These are phyloP conservation scores for Talaromyces funiculosus DNA, from an alignment of 2,329 filamentous ascomycete species.

Conservation along the genomic window DNA sequence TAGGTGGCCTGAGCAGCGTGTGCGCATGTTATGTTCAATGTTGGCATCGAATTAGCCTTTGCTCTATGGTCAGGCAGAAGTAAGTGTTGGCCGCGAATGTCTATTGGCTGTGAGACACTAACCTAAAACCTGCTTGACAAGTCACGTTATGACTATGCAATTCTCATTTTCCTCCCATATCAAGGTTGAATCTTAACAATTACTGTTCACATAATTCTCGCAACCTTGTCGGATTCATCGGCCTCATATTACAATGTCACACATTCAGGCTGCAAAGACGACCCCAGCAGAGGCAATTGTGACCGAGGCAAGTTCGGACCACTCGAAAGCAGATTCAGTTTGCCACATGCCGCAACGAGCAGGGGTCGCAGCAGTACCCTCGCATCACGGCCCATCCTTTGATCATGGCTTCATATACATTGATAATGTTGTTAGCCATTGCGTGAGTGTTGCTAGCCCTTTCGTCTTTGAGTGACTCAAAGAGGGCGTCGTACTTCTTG, in stretches of 20 bases:
- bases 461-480: background rate
- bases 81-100: background rate
- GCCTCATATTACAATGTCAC: background rate
- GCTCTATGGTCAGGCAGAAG: background rate
- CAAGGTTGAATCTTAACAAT: background rate
- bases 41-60: background rate
- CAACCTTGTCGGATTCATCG: background rate
- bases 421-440: background rate
- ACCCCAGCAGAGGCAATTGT: background rate
- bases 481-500: background rate
- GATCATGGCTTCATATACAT: background rate
- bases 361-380: background rate
- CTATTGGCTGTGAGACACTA: background rate
- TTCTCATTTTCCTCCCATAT: background rate
- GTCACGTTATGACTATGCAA: no score
- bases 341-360: background rate
- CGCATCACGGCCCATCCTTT: background rate
- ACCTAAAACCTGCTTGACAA: background rate
- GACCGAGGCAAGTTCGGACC: background rate
- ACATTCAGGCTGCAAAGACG: background rate
- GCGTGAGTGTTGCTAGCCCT: background rate
- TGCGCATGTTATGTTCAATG: background rate
- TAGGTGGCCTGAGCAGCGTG: background rate
- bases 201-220: background rate
- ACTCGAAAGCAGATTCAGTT: background rate